Evolutionary conservation across 345 rosid species (phyloP).

Genomic region (Clausena lansium): DNA sequence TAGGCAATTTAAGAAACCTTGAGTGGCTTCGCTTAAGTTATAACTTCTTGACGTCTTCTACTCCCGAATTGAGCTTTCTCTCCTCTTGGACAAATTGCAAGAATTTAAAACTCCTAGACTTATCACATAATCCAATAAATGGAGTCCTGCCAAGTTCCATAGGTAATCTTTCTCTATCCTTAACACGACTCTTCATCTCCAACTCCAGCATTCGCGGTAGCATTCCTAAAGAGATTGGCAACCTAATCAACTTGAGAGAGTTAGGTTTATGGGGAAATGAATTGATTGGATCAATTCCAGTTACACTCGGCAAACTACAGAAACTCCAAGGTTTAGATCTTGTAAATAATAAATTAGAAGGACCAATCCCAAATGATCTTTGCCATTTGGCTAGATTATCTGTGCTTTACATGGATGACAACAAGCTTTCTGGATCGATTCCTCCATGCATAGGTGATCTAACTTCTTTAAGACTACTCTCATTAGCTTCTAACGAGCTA

Average conservation of each 20-base stretch:
- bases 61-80: neutral
- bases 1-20: conserved; percentile 8
- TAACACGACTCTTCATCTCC: neutral
- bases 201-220: conserved; percentile 9
- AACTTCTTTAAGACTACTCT: no score
- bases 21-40: neutral
- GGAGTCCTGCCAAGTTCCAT: conserved; percentile 9
- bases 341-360: neutral
- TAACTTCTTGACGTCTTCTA: neutral
- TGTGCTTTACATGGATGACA: neutral
- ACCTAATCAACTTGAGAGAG: neutral
- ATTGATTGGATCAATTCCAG: conserved; percentile 16
- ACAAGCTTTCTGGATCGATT: conserved; percentile 4
- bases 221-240: conserved; percentile 18
- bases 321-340: conserved; percentile 4
- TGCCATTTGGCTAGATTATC: neutral
- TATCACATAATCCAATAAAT: neutral
- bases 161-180: conserved; percentile 7
- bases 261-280: conserved; percentile 3
- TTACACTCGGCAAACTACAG: neutral
- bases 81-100: conserved; percentile 18
- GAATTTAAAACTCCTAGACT: neutral
- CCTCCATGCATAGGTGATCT: no score
- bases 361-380: neutral
- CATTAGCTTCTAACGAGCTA: no score